phyloP scores from a whole-genome alignment of 2,329 filamentous ascomycete species.

The Cladosporium velox region DNA sequence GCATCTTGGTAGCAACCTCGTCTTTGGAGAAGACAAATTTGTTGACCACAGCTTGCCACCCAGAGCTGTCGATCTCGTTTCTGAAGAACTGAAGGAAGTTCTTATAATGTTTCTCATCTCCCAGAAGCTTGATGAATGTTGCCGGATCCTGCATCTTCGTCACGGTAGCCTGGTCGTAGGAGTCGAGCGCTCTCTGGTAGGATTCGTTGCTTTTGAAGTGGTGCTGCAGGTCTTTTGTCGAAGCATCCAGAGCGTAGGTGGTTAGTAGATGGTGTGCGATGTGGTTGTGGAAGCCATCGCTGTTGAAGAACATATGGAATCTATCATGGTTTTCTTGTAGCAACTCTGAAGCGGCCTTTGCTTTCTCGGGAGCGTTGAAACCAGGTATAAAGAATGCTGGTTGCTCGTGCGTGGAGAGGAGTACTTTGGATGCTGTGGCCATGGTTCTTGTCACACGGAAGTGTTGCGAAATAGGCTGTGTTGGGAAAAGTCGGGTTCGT shows the following conservation, averaged over 20 bases:
- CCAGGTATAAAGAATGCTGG: slow-evolving; percentile 49
- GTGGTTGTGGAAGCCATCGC: slow-evolving; percentile 75
- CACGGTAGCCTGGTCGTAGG: slow-evolving; percentile 51
- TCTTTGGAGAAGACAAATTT: slow-evolving; percentile 70
- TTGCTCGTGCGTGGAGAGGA: slow-evolving; percentile 47
- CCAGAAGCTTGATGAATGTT: slow-evolving; percentile 61
- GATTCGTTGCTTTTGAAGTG: slow-evolving; percentile 65
- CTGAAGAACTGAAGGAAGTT: slow-evolving; percentile 79
- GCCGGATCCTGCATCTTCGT: slow-evolving; percentile 59
- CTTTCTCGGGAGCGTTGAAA: slow-evolving; percentile 58
- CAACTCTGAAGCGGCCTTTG: slow-evolving; percentile 64
- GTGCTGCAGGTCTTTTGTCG: slow-evolving; percentile 58
- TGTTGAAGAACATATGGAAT: slow-evolving; percentile 82
- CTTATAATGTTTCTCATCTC: slow-evolving; percentile 65
- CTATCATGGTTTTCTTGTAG: slow-evolving; percentile 74
- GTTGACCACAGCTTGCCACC: slow-evolving; percentile 63
- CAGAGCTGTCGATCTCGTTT: slow-evolving; percentile 65
- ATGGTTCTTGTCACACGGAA: slow-evolving; percentile 38
- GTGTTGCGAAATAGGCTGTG: background rate
- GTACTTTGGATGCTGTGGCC: slow-evolving; percentile 51
- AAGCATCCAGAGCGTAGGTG: slow-evolving; percentile 73
- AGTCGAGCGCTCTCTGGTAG: slow-evolving; percentile 62
- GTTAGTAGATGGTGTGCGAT: slow-evolving; percentile 76
- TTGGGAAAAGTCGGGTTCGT: background rate
- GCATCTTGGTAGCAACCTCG: slow-evolving; percentile 66